Conservation (phyloP, 768 basidiomycete genomes). For the Serpula lacrymans region DNA sequence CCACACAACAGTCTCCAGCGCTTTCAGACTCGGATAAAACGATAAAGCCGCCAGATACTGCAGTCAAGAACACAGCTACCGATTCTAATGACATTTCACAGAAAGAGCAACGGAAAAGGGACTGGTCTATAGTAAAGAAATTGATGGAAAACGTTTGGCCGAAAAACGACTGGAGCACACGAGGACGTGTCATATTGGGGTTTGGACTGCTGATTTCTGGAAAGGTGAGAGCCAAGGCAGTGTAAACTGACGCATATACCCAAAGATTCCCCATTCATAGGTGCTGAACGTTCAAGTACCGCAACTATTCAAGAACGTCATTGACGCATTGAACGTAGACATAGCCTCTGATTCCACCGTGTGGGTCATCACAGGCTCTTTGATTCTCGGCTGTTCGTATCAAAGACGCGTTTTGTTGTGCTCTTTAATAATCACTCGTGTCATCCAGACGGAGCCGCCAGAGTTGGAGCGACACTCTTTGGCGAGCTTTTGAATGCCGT, state of each 20-base stretch:
- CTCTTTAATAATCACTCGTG: slow-evolving; percentile 3
- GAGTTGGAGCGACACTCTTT: slow-evolving; percentile 87
- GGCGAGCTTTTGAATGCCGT: slow-evolving; percentile 92
- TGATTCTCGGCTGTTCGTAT: slow-evolving; percentile 85
- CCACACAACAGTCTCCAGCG: neutral
- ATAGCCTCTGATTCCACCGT: slow-evolving; percentile 73
- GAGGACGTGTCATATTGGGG: slow-evolving; percentile 78
- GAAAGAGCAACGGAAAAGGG: slow-evolving; percentile 64
- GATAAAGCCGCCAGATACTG: slow-evolving; percentile 3
- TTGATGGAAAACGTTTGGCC: slow-evolving; percentile 95
- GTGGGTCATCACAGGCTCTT: slow-evolving; percentile 87
- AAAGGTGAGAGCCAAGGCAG: slow-evolving; percentile 54
- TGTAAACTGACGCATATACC: neutral
- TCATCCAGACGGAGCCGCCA: slow-evolving; percentile 77
- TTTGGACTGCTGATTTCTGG: slow-evolving; percentile 76
- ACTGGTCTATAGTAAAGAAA: slow-evolving; percentile 83
- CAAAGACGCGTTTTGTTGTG: neutral
- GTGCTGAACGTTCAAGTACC: slow-evolving; percentile 98
- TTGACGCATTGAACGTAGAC: slow-evolving; percentile 86
- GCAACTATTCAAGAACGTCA: slow-evolving; percentile 86
- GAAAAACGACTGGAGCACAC: slow-evolving; percentile 75
- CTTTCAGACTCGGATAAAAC: neutral
- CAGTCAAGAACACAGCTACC: slow-evolving; percentile 3
- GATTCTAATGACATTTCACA: slow-evolving; percentile 11
- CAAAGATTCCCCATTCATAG: slow-evolving; percentile 35